Evolutionary conservation across 805 yeast genomes (phyloP), one percentile per base, ranked within the genome.

Genomic region (Wickerhamomyces ciferrii): DNA sequence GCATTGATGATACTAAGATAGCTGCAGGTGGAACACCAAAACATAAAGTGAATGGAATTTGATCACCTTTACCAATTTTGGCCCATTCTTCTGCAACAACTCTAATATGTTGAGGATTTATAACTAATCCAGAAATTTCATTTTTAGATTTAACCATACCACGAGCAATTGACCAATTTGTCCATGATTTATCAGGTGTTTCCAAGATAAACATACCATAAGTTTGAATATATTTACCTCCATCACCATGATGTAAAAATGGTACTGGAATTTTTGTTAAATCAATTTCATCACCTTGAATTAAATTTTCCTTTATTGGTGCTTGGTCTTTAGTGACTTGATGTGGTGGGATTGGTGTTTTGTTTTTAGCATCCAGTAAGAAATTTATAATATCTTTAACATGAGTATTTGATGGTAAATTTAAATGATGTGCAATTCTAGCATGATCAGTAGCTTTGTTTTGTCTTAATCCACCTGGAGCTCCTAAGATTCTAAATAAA

Each of bases 11-110:
- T 2, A 54, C 59, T 39, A 60, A 42, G 21, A 60, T 59, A 14
- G 63, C 60, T 13, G 65, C 62, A 3, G 65, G 64, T 13, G 63
- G 65, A 24, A 56, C 63, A 39, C 64, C 65, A 43, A 61, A 61
- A 41, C 56, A 50, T 41, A 61, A 49, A 6, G 55, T 54, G 40
- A 51, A 56, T 11, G 64, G 64, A 17, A 60, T 49, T 18, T 52
- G 35, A 17, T 51, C 48, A 11, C 57, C 63, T 41, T 55, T 54
- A 18, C 63, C 62, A 32, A 52, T 40, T 3, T 48, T 53, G 11
- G 44, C 51, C 62, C 62, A 59, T 37, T 53, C 41, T 40, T 57
- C 52, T 7, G 63, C 58, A 39, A 59, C 56, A 20, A 45, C 51
- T 36, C 53, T 42, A 14, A 61, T 61, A 45, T 60, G 64, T 43